These are phyloP conservation scores for Themeda triandra DNA, from an alignment of 176 grass and related monocot species.

Conservation along the genomic window DNA sequence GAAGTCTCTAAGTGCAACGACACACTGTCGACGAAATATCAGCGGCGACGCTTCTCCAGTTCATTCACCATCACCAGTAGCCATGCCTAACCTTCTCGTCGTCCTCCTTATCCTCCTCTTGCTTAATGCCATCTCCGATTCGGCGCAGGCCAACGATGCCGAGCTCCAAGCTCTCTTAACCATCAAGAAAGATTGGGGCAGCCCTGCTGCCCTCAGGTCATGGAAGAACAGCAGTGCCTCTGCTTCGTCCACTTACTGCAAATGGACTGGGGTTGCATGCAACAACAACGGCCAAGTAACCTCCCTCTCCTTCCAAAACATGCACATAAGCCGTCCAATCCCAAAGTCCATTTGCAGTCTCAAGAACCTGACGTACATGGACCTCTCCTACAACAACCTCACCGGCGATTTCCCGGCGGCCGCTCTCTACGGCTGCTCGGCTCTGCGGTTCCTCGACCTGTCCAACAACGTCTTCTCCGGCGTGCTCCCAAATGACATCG, in stretches of 20 bases:
- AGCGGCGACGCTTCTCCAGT: background rate
- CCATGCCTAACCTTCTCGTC: background rate
- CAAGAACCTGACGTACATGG: conserved; percentile 22
- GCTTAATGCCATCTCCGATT: background rate
- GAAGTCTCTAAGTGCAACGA: background rate
- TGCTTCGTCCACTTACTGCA: background rate
- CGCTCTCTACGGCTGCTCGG: conserved; percentile 29
- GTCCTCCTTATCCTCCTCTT: background rate
- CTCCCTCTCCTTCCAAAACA: background rate
- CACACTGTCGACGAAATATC: background rate
- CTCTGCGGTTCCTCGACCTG: conserved; percentile 20
- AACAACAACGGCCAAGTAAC: background rate
- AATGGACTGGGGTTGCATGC: conserved; percentile 40
- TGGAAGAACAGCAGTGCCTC: conserved; percentile 15
- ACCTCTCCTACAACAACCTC: conserved; percentile 44
- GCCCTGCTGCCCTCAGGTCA: conserved; percentile 26
- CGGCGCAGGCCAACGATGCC: background rate
- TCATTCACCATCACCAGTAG: background rate
- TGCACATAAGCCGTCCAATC: background rate
- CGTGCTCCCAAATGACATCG: background rate
- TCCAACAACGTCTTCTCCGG: conserved; percentile 40
- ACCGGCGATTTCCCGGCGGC: conserved; percentile 9
- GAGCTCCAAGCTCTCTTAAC: conserved; percentile 21
- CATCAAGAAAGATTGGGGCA: conserved; percentile 37
- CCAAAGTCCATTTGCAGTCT: conserved; percentile 35